Base-by-base conservation (phyloP, 352 stramenopile species). In the Pythium pyrilobum region DNA sequence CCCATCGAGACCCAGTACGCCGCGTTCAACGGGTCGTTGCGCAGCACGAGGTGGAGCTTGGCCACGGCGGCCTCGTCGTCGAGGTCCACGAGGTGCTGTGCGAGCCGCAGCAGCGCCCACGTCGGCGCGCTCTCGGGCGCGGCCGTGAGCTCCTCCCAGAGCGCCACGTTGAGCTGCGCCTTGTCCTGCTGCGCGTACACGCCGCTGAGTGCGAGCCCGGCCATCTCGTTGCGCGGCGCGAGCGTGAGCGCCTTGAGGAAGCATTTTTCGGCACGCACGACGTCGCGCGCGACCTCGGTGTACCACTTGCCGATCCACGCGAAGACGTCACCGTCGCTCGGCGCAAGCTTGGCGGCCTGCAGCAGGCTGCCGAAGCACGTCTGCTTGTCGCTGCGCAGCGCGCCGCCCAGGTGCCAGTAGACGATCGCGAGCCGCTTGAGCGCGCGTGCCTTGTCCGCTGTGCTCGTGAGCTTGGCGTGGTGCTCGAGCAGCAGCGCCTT, bases 191-290 rank as follows among this genome's bases (percentile, higher is more conserved):
- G 21, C 13, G 72, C 67, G 37, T 95, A 95, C 20, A 92, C 45
- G 25, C 69, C 62, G n/a, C 76, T 92, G n/a, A 95, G 56, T 16
- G 73, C 56, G 9, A 77, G 52, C 3, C 81, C 85, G 9, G 82
- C 82, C 20, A 85, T 48, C 31, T 86, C 72, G 25, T 87, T 71
- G 1, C 56, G 56, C 4, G 67, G 57, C 25, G 74, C 71, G 10
- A 95, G 44, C 20, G 79, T 74, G 18, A 95, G 67, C 18, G 85
- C 81, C 47, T 93, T 92, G 31, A 95, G 52, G 37, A 89, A 93
- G 41, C 85, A 95, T 48, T 95, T 95, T 42, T 93, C 82, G 1
- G 82, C 85, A 18, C 82, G 81, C 23, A 89, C 13, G 15, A 79
- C 50, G 61, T 95, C 85, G 0, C 57, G 64, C 4, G 54, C 73